Evolutionary conservation across 306 rosid genomes (phyloP).

Genomic region (Acmispon strigosus): DNA sequence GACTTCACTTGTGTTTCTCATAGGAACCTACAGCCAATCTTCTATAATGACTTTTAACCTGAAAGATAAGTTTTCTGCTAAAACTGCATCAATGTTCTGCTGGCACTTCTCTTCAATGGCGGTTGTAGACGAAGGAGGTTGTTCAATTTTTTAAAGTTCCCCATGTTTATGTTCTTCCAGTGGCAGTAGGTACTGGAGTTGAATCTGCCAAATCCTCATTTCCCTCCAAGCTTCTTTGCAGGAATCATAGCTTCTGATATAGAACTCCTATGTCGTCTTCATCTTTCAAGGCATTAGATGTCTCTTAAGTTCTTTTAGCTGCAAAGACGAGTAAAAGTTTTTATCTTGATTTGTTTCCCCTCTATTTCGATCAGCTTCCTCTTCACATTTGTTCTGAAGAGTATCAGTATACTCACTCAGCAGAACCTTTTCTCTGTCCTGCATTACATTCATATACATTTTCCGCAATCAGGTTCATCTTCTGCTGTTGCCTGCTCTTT

Average conservation of each 20-base stretch:
- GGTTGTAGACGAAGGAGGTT: conserved; percentile 32
- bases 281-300: conserved; percentile 60
- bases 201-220: conserved; percentile 30
- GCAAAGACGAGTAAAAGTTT: conserved; percentile 36
- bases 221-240: conserved; percentile 47
- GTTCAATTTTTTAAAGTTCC: conserved; percentile 20
- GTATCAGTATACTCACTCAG: conserved; percentile 68
- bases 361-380: conserved; percentile 61
- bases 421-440: conserved; percentile 58
- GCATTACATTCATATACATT: conserved; percentile 61
- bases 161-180: conserved; percentile 8
- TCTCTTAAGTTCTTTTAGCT: conserved; percentile 54
- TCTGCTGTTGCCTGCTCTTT: conserved; percentile 17
- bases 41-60: conserved; percentile 57
- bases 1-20: background rate
- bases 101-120: conserved; percentile 62
- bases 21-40: background rate
- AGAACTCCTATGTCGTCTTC: conserved; percentile 76
- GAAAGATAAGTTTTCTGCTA: conserved; percentile 81
- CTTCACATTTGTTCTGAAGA: conserved; percentile 70
- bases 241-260: conserved; percentile 52
- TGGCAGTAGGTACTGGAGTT: background rate
- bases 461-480: conserved; percentile 73
- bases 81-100: conserved; percentile 58
- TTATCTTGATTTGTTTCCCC: conserved; percentile 38